These are phyloP conservation scores for Didymella exigua DNA, from an alignment of 2,329 filamentous ascomycete genomes.

Conservation along the genomic window DNA sequence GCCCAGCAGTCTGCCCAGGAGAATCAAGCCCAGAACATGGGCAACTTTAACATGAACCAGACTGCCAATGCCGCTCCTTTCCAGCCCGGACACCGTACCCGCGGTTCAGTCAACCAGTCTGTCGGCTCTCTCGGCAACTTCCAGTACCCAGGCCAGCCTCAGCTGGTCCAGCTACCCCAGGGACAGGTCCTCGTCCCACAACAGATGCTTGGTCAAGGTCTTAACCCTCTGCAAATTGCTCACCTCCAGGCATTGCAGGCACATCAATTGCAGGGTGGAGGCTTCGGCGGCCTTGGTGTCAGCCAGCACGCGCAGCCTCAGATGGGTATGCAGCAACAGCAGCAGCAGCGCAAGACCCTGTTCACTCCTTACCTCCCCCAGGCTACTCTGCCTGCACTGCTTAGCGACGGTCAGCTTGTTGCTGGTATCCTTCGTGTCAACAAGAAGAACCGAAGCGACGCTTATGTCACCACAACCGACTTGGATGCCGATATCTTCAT, in stretches of 20 bases:
- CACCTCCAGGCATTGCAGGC: conserved; percentile 93
- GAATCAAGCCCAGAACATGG: conserved; percentile 57
- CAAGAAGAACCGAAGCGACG: conserved; percentile 99
- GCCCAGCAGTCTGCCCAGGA: conserved; percentile 59
- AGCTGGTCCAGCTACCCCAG: conserved; percentile 82
- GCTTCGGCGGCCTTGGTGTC: conserved; percentile 65
- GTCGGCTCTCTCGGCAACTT: conserved; percentile 83
- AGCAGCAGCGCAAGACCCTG: conserved; percentile 96
- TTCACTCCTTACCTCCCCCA: conserved; percentile 98
- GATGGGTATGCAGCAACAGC: conserved; percentile 73
- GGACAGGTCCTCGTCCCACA: conserved; percentile 84
- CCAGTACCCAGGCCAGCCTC: conserved; percentile 85
- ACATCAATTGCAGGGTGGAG: conserved; percentile 79
- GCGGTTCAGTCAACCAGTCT: conserved; percentile 83
- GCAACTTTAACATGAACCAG: conserved; percentile 72
- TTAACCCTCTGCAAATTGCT: conserved; percentile 85
- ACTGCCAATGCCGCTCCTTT: conserved; percentile 74
- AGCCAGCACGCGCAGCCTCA: conserved; percentile 75
- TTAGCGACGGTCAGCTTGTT: conserved; percentile 91
- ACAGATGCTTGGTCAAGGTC: conserved; percentile 84
- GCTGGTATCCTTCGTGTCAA: conserved; percentile 97
- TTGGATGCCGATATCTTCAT: conserved; percentile 99
- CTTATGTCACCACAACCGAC: conserved; percentile 93
- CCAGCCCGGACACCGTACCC: conserved; percentile 88
- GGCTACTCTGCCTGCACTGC: conserved; percentile 86